These are phyloP conservation scores for Hydnum rufescens DNA, from an alignment of 768 basidiomycete genomes.

Conservation along the genomic window DNA sequence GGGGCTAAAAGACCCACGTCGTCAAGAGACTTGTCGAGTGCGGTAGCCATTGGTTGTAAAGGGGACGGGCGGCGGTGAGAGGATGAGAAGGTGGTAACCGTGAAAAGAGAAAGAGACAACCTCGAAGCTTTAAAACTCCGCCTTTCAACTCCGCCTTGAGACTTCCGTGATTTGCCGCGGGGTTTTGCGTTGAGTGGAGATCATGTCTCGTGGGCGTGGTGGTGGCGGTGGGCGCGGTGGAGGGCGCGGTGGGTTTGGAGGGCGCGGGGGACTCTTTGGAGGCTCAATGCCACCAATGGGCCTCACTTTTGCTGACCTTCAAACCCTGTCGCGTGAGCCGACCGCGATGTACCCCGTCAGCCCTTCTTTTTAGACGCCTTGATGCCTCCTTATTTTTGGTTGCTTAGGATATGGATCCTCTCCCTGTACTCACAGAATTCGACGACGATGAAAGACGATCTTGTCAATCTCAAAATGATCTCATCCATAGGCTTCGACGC, in stretches of 20 bases:
- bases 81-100: too few relatives aligned
- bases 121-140: not conserved
- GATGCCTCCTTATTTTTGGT: not conserved
- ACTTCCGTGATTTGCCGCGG: not conserved
- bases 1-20: constrained; percentile 6
- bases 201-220: constrained; percentile 30
- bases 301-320: constrained; percentile 59
- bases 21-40: constrained; percentile 11
- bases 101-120: too few relatives aligned
- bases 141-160: not conserved
- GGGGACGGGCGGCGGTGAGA: too few relatives aligned
- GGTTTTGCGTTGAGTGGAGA: not conserved
- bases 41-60: not conserved
- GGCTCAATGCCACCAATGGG: constrained; percentile 47
- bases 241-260: constrained; percentile 40
- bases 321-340: constrained; percentile 53
- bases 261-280: constrained; percentile 17
- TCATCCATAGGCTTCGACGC: constrained; percentile 39
- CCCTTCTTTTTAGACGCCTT: constrained; percentile 7
- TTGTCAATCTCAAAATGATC: constrained; percentile 45
- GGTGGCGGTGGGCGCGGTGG: constrained; percentile 25
- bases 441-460: constrained; percentile 45
- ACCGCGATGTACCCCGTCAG: constrained; percentile 69
- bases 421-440: constrained; percentile 51
- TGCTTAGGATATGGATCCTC: constrained; percentile 35